Evolutionary conservation across 805 yeast genomes (phyloP), one percentile per base, ranked within the genome.

Genomic region (Metschnikowia reukaufii): DNA sequence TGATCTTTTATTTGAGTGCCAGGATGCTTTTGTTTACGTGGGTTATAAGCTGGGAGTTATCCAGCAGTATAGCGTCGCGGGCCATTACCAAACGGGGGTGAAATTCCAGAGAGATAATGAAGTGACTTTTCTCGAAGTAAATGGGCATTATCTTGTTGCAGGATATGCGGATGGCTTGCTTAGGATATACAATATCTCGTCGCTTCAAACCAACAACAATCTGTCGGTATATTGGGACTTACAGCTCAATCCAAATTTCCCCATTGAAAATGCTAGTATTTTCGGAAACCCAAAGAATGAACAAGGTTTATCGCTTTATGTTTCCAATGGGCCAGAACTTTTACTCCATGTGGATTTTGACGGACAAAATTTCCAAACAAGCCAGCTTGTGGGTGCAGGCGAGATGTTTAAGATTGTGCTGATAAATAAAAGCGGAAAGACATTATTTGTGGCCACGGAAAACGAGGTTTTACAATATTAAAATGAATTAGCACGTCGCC

Each of bases 1-100:
- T 6, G 45, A 49, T 7, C 47, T 55, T 6, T 83, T 81, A 49
- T 77, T 66, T 57, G 87, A 77, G 23, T 75, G 79, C 16, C 64
- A 61, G 6, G 81, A 74, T 0, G 76, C 74, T 50, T 49, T 54
- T 4, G 58, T 77, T 3, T 60, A 69, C 20, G 77, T 75, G 2
- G 86, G 74, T 1, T 64, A 73, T 53, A 57, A 51, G 27, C 67
- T 72, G 38, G 79, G 79, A 2, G 48, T 46, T 4, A 56, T 65
- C 27, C 59, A 60, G 47, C 61, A 55, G 43, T 64, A 52, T 45
- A 48, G 58, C 36, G 27, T 63, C 2, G 51, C 50, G 10, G 55
- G 52, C 36, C 60, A 54, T 41, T 49, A 25, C 30, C 52, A 59
- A 44, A 55, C 55, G 4, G 21, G 36, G n/a, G 33, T 31, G 30